Base-by-base conservation (phyloP, 129 eudicot species). In the Oenanthe sinensis region DNA sequence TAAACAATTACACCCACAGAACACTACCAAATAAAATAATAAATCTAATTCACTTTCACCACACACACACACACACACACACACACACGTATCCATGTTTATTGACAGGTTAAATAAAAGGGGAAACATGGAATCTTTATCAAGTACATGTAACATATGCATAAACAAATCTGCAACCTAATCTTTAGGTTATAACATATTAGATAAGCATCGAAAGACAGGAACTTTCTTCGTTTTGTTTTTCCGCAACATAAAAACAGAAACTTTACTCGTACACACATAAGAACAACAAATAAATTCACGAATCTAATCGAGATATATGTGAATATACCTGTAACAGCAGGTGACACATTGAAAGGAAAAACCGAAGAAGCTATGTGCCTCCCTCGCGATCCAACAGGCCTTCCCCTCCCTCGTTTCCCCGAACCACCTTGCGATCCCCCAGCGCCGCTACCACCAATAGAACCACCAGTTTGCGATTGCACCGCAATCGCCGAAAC, bases 381-480 rank as follows among this genome's bases (percentile, higher is more conserved):
- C 48, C 78, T 84, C 69, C 76, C 79, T 62, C 81, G 77, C 13
- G 90, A 82, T 72, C 92, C 92, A 62, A 76, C 84, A 33, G 92
- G 92, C 70, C 92, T 84, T 4, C 90, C 90, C 74, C 92, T 82
- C 2, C 80, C 78, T 74, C 60, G 33, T 46, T 84, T 88, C 85
- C 65, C 84, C 0, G 84, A 81, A 60, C 73, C 24, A 40, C 74
- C 40, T 5, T 4, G 13, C 11, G 11, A 1, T 0, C 16, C 17
- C 58, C 0, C 58, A 50, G 5, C 42, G 42, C 75, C 77, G 20
- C 8, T 22, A 24, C 11, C 77, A 19, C 24, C 79, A 37, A 52
- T 39, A 50, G 78, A 75, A 85, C 68, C 50, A 79, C 75, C 52
- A 76, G 85, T 3, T 13, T 30, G 19, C 0, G 10, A 8, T 55